Base-by-base conservation (phyloP, 2,329 filamentous ascomycete species). In the Venturia pyrina region DNA sequence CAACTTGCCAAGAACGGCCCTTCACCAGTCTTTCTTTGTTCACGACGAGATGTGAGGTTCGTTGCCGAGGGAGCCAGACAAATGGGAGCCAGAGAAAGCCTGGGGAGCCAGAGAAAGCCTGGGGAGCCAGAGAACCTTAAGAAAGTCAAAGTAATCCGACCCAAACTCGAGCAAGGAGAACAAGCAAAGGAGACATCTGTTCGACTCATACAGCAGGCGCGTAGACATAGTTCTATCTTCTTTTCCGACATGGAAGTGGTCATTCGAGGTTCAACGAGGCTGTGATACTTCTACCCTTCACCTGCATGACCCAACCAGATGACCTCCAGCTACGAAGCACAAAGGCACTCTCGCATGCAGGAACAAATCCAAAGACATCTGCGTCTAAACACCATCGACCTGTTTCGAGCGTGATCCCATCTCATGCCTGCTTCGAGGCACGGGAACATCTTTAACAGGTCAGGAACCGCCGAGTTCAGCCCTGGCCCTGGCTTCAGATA, bases 1-100 rank as follows among this genome's bases (percentile, higher is more conserved):
- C 50, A 34, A 24, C 24, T 8, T 11, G 32, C 53, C 53, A 59
- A 59, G 53, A 10, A 59, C 28, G 28, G 32, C 53, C 37, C 17
- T 37, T 59, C 28, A 37, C 53, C 53, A 59, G 8, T 59, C 53
- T 59, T 21, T 59, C 53, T 59, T n/a, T 59, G 53, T 59, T n/a
- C n/a, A 59, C 53, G 3, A 11, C 8, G 5, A 3, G 19, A 59
- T 59, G 15, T 59, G 53, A n/a, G 11, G 24, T 15, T 53, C 21
- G 48, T 53, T 24, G 21, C 48, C n/a, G 21, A 21, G n/a, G 44
- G 44, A 46, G n/a, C 44, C 44, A 17, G 5, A n/a, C 5, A 17
- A 17, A 46, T 19, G 5, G 1, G 41, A 46, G 44, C 44, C 17
- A 50, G 21, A 50, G 8, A 28, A 15, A 43, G 11, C 40, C 34